A percentile compares a stretch with the other conserved stretches of the same genome.
Evolutionary conservation across 2,329 filamentous ascomycete genomes (phyloP).

Genomic region (Aspergillus persii): DNA sequence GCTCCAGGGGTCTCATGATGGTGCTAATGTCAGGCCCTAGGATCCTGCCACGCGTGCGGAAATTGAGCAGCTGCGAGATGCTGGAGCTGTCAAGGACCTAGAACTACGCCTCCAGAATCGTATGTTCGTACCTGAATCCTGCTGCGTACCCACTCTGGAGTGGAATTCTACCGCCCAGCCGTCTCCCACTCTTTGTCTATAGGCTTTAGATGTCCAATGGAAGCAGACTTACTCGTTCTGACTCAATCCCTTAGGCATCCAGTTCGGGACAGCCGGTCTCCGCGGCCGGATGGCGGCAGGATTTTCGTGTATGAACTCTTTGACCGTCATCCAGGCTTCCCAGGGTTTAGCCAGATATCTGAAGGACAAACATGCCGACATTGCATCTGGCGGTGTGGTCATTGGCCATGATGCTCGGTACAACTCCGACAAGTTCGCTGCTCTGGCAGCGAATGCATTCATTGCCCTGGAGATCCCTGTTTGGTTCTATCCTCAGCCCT

Average conservation of each 20-base stretch:
- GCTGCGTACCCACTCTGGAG: neutral
- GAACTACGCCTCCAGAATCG: conserved; percentile 53
- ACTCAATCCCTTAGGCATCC: conserved; percentile 44
- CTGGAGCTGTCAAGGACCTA: conserved; percentile 48
- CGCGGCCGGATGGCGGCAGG: conserved; percentile 65
- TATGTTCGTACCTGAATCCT: conserved; percentile 21
- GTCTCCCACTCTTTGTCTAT: neutral
- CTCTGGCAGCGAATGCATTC: conserved; percentile 60
- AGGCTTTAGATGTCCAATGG: conserved; percentile 6
- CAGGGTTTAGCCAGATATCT: conserved; percentile 64
- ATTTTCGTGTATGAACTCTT: conserved; percentile 59
- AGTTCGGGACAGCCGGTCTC: conserved; percentile 63
- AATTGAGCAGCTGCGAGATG: conserved; percentile 51
- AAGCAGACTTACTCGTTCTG: conserved; percentile 3
- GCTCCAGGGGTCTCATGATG: neutral
- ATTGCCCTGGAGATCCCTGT: conserved; percentile 58
- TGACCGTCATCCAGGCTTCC: conserved; percentile 62
- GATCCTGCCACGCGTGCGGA: conserved; percentile 54
- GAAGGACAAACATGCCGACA: conserved; percentile 43
- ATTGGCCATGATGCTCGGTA: conserved; percentile 63
- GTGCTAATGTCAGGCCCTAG: conserved; percentile 23
- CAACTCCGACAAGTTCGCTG: conserved; percentile 61
- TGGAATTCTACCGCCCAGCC: neutral
- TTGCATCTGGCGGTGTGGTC: conserved; percentile 51
- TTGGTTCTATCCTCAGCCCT: conserved; percentile 55